Base-by-base conservation (phyloP, 768 basidiomycete genomes). In the Lanmaoa rubissima region DNA sequence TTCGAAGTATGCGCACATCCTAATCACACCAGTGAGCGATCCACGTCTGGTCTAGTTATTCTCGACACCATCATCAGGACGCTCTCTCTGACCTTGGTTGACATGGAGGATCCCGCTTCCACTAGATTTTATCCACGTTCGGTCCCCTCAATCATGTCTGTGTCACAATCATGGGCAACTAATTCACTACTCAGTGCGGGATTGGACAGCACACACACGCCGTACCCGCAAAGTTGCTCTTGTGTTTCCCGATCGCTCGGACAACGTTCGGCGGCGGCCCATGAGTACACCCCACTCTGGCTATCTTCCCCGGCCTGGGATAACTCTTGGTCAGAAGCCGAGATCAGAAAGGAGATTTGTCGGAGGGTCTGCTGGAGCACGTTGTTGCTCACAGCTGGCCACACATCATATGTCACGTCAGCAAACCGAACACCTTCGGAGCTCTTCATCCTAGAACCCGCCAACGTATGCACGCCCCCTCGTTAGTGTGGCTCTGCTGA, bases 1-100 rank as follows among this genome's bases (percentile, higher is more conserved):
- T 91, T 90, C 59, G 87, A 90, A 66, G 71, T 88, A 54, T 88
- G 83, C 58, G 79, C 85, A 0, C 87, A 90, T 67, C 88, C 88
- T 12, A 62, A 74, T 44, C 81, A 87, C 67, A 79, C 82, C 0
- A 70, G 73, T 2, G 72, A 76, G 46, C 81, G 89, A 45, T 77
- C 80, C 46, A 72, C 74, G 16, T 86, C 86, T 26, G 74, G 85
- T 12, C 70, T 90, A 72, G 54, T 79, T 48, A 77, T 83, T 68
- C 78, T 91, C 24, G 90, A 90, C 66, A 81, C 80, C 4, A 81
- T 90, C 50, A 83, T 92, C 48, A 85, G 82, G 53, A 75, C 77
- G 35, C 75, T 89, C 7, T 78, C 79, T 11, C 71, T 90, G 53
- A 83, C 86, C 1, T 61, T 75, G 53, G 73, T 91, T 21, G 89